Evolutionary conservation across 495 filamentous ascomycete genomes (phyloP).

Genomic region (Cercophora samala): DNA sequence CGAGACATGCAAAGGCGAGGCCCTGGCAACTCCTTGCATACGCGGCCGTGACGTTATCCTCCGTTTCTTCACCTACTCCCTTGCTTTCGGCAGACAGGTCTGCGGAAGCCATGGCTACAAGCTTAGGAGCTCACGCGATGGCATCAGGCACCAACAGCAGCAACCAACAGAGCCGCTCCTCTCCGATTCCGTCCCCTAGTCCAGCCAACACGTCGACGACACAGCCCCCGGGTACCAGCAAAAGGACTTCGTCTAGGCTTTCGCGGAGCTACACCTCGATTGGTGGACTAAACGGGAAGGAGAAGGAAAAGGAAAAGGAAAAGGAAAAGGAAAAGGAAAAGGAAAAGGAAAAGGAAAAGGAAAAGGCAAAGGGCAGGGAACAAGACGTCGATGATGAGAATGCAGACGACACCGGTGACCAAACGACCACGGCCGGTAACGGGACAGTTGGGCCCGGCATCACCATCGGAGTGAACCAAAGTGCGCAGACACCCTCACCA

Average conservation of each 20-base stretch:
- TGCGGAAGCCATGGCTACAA: background rate
- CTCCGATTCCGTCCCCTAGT: slow-evolving; percentile 14
- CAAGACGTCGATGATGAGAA: slow-evolving; percentile 21
- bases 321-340: slow-evolving; percentile 16
- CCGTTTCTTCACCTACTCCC: background rate
- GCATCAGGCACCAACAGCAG: slow-evolving; percentile 19
- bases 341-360: slow-evolving; percentile 17
- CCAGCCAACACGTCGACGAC: slow-evolving; percentile 13
- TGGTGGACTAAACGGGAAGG: slow-evolving; percentile 13
- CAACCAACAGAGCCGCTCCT: slow-evolving; percentile 3
- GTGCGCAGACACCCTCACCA: slow-evolving; percentile 4
- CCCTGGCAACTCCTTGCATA: slow-evolving; percentile 1
- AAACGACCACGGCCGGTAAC: slow-evolving; percentile 12
- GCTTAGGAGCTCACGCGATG: slow-evolving; percentile 18
- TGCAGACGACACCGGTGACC: slow-evolving; percentile 18
- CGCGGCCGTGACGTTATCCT: slow-evolving; percentile 12
- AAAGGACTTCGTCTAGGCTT: slow-evolving; percentile 15
- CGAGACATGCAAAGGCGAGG: slow-evolving; percentile 1
- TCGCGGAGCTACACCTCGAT: slow-evolving; percentile 22
- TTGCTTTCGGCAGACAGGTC: background rate
- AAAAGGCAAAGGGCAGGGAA: slow-evolving; percentile 12
- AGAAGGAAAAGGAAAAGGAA: slow-evolving; percentile 16
- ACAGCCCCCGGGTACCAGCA: background rate
- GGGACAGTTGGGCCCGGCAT: slow-evolving; percentile 11
- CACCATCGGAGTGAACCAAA: slow-evolving; percentile 8